These are phyloP conservation scores for Carex pumila DNA, from an alignment of 176 grass and related monocot genomes.

Conservation along the genomic window DNA sequence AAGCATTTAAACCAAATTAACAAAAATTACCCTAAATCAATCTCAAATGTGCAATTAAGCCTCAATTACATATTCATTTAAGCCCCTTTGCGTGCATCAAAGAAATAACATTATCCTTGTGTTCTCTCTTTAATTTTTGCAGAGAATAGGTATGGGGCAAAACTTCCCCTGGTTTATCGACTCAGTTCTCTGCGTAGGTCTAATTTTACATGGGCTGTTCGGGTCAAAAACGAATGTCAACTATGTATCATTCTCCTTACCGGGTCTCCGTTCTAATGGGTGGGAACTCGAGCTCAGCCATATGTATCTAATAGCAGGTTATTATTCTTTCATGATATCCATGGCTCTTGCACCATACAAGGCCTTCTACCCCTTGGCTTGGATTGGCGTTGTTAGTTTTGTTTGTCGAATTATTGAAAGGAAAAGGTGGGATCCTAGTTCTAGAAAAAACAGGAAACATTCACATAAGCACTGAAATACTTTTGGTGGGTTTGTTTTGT, in stretches of 20 bases:
- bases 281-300: slow-evolving; percentile 56
- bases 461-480: slow-evolving; percentile 64
- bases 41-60: background rate
- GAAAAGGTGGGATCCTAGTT: slow-evolving; percentile 50
- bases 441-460: slow-evolving; percentile 63
- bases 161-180: slow-evolving; percentile 80
- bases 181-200: slow-evolving; percentile 58
- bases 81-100: background rate
- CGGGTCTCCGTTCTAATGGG: slow-evolving; percentile 8
- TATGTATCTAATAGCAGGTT: slow-evolving; percentile 74
- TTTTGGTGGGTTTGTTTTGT: background rate
- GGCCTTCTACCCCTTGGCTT: slow-evolving; percentile 58
- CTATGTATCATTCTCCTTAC: slow-evolving; percentile 45
- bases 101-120: background rate
- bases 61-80: background rate
- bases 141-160: slow-evolving; percentile 87
- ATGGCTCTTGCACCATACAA: slow-evolving; percentile 66
- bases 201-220: slow-evolving; percentile 73
- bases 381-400: slow-evolving; percentile 60
- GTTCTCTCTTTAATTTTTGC: slow-evolving; percentile 13
- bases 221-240: slow-evolving; percentile 55
- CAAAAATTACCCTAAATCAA: background rate
- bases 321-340: slow-evolving; percentile 56
- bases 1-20: background rate
- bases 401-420: slow-evolving; percentile 46